These are phyloP conservation scores for Didymella segeticola DNA, from an alignment of 2,329 filamentous ascomycete genomes.

Conservation along the genomic window DNA sequence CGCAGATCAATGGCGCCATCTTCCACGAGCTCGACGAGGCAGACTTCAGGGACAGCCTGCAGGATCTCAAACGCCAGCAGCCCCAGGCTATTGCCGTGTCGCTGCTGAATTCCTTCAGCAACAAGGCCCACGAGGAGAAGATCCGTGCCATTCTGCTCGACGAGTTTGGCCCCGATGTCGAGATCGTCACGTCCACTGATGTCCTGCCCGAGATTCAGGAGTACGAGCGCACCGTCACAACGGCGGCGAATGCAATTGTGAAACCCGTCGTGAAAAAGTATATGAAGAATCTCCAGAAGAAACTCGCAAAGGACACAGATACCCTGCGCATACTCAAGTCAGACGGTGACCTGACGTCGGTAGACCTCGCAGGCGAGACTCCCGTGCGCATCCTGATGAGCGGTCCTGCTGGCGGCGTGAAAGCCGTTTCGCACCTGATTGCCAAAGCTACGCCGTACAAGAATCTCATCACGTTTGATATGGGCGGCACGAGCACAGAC, in stretches of 20 bases:
- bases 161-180: constrained; percentile 52
- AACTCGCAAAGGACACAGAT: constrained; percentile 51
- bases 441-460: constrained; percentile 56
- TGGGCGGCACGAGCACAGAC: constrained; percentile 60
- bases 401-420: constrained; percentile 59
- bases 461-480: constrained; percentile 58
- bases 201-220: constrained; percentile 58
- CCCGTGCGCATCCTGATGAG: constrained; percentile 60
- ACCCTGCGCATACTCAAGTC: constrained; percentile 59
- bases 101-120: constrained; percentile 57
- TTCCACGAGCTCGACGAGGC: constrained; percentile 51
- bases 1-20: constrained; percentile 52
- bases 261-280: constrained; percentile 58
- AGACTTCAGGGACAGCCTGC: constrained; percentile 48
- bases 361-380: constrained; percentile 53
- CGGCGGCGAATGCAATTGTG: constrained; percentile 57
- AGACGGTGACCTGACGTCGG: constrained; percentile 57
- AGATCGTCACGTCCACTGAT: constrained; percentile 56
- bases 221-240: constrained; percentile 58
- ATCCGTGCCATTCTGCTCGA: constrained; percentile 51
- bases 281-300: constrained; percentile 50
- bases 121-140: constrained; percentile 51
- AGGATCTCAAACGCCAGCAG: constrained; percentile 49
- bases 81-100: constrained; percentile 57
- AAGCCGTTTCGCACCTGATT: constrained; percentile 56